Conservation (phyloP, 2,329 filamentous ascomycete genomes). For the Exophiala phaeomuriformis region DNA sequence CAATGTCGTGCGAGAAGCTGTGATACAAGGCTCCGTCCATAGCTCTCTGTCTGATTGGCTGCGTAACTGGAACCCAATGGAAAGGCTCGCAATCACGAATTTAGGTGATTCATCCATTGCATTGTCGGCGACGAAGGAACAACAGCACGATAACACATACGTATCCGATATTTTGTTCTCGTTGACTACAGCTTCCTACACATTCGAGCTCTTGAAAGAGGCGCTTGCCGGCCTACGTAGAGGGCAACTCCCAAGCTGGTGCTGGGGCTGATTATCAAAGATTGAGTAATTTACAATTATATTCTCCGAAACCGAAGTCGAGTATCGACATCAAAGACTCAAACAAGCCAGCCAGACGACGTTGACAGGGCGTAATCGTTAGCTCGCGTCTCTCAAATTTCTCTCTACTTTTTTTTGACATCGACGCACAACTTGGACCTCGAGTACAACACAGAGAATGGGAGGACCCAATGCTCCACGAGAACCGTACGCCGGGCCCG, state of each 20-base stretch:
- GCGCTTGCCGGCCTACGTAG: too few relatives aligned
- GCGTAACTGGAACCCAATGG: background rate
- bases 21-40: background rate
- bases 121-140: too few relatives aligned
- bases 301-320: background rate
- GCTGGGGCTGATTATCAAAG: background rate
- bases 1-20: background rate
- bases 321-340: background rate
- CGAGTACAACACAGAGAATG: conserved; percentile 31
- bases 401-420: too few relatives aligned
- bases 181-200: too few relatives aligned
- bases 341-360: background rate
- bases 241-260: too few relatives aligned
- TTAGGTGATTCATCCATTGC: background rate
- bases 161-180: too few relatives aligned
- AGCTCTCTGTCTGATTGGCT: background rate
- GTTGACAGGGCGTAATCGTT: too few relatives aligned
- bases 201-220: too few relatives aligned
- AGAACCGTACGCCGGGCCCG: conserved; percentile 64
- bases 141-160: too few relatives aligned
- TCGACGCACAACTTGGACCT: too few relatives aligned
- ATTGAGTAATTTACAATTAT: background rate
- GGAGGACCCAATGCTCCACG: conserved; percentile 47
- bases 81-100: background rate
- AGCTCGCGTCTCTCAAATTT: too few relatives aligned